Evolutionary conservation across 805 yeast genomes (phyloP), one percentile per base, ranked within the genome.

Genomic region (Hanseniaspora pseudoguilliermondii): DNA sequence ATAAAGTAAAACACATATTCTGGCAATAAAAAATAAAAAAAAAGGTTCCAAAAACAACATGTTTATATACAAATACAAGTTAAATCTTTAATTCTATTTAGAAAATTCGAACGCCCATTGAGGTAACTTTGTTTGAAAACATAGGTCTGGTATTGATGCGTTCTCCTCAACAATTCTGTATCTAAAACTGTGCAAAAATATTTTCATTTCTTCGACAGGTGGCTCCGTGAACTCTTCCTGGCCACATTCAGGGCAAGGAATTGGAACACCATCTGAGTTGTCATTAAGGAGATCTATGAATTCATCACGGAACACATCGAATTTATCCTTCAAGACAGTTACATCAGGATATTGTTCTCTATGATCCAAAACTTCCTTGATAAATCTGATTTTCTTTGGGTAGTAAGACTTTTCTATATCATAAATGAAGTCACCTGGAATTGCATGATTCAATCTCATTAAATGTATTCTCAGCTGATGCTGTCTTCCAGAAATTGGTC

Each of bases 391-490:
- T 16, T 68, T 61, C 25, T 47, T 21, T 0, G 66, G 66, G 40
- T 63, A 66, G 49, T 57, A 59, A 0, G 66, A 58, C 10, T 54
- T 58, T 2, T 52, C 57, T 1, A 59, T 38, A 53, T 63, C 63
- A 57, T 68, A 91, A 5, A 90, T 75, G 0, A 96, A 95, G 66
- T 91, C 98, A 63, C 93, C 88, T 3, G 82, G 84, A 27, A 91
- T 91, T 0, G 97, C 96, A 63, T 73, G 77, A 0, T 96, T 96
- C 18, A 93, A 62, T 60, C 78, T 83, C 67, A 90, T 95, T 54
- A 93, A 69, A 71, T 93, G 98, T 0, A 93, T 95, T 59, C 98
- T 73, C 49, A 93, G 87, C 67, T 91, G 98, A 67, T 91, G 98
- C 0, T 97, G 88, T 63, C 98, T 75, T 0, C 98, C 98, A 0